Conservation (phyloP, 345 rosid genomes). For the Streptanthus diversifolius region DNA sequence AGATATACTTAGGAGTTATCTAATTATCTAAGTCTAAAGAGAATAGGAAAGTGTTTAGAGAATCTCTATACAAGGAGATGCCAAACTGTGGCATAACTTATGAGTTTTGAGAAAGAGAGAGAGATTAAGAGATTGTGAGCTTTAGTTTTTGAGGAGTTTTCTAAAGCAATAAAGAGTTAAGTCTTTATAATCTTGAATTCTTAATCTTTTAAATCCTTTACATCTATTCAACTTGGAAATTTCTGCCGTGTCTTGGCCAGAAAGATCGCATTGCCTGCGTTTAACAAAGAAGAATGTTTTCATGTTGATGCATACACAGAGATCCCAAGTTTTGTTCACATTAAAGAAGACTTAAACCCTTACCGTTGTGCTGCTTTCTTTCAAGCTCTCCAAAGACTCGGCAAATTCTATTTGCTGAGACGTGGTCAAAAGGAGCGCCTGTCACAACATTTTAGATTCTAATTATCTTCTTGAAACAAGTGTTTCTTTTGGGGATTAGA, state of each 20-base stretch:
- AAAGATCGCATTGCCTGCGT: constrained; percentile 57
- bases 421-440: constrained; percentile 86
- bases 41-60: no score
- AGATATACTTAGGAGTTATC: no score
- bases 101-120: no score
- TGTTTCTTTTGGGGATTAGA: neutral
- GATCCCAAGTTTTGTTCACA: neutral
- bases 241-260: constrained; percentile 65
- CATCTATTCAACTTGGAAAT: constrained; percentile 33
- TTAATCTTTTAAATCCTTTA: no score
- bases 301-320: neutral
- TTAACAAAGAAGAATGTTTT: neutral
- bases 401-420: constrained; percentile 93
- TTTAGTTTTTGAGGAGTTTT: no score
- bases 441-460: constrained; percentile 17
- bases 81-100: no score
- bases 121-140: no score
- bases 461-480: neutral
- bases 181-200: no score
- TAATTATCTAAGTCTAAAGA: no score
- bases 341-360: constrained; percentile 26
- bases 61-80: no score
- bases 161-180: no score
- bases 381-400: constrained; percentile 67
- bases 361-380: constrained; percentile 50